These are phyloP conservation scores for Globisporangium orthogonon DNA, from an alignment of 352 stramenopile species.

Conservation along the genomic window DNA sequence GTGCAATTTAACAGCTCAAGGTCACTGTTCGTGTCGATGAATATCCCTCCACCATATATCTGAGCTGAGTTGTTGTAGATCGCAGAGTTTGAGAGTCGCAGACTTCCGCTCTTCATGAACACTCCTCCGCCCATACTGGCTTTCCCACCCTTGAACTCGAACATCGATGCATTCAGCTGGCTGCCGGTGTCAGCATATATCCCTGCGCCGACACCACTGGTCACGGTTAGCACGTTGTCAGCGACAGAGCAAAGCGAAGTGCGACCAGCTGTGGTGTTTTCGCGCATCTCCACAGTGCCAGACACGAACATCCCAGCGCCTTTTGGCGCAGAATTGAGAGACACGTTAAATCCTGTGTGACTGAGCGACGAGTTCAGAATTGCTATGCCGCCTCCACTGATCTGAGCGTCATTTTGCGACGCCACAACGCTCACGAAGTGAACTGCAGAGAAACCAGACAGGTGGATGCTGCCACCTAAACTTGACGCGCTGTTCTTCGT, in stretches of 20 bases:
- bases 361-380: conserved; percentile 14
- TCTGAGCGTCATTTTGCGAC: conserved; percentile 3
- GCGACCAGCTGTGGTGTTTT: neutral
- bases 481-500: conserved; percentile 1
- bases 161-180: conserved; percentile 8
- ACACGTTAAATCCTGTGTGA: conserved; percentile 19
- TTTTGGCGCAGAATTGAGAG: conserved; percentile 16
- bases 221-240: neutral
- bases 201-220: conserved; percentile 14
- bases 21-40: conserved; percentile 12
- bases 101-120: conserved; percentile 14
- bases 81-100: conserved; percentile 13
- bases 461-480: conserved; percentile 6
- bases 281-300: conserved; percentile 1
- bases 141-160: conserved; percentile 13
- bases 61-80: conserved; percentile 3
- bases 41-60: conserved; percentile 23
- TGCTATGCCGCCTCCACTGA: conserved; percentile 20
- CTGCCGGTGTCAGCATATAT: conserved; percentile 19
- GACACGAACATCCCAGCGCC: conserved; percentile 22
- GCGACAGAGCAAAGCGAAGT: neutral
- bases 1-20: conserved; percentile 17
- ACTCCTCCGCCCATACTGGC: conserved; percentile 21
- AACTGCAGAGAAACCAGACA: neutral
- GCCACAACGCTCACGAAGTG: conserved; percentile 1